Evolutionary conservation across 1,139 yeast species (phyloP).

Genomic region (Pneumocystis murina): DNA sequence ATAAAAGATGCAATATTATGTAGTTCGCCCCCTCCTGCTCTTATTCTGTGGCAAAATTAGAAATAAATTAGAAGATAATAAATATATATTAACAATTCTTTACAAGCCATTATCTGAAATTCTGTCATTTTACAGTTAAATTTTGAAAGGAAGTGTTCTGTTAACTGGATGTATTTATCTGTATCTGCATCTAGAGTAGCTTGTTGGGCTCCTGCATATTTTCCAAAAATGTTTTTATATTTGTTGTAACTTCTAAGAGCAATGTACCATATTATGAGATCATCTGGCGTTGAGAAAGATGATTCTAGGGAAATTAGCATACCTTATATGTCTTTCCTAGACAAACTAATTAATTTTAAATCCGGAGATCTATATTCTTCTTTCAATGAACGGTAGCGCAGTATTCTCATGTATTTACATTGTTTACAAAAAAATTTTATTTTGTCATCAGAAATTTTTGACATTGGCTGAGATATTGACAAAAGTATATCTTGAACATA

Average conservation of each 20-base stretch:
- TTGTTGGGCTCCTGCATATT: slow-evolving; percentile 11
- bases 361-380: slow-evolving; percentile 16
- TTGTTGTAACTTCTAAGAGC: slow-evolving; percentile 4
- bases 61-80: neutral
- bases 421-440: slow-evolving; percentile 48
- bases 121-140: slow-evolving; percentile 10
- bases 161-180: slow-evolving; percentile 11
- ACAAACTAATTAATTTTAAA: slow-evolving; percentile 16
- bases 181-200: slow-evolving; percentile 8
- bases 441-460: slow-evolving; percentile 27
- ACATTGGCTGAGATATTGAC: slow-evolving; percentile 19
- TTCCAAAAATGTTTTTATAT: neutral
- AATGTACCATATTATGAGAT: slow-evolving; percentile 9
- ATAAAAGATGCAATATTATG: slow-evolving; percentile 40
- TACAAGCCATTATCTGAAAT: neutral
- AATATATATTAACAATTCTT: neutral
- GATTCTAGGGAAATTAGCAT: slow-evolving; percentile 11
- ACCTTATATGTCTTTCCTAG: neutral
- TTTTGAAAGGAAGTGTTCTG: slow-evolving; percentile 9
- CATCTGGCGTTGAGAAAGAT: slow-evolving; percentile 5
- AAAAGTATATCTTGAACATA: slow-evolving; percentile 24
- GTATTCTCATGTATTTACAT: slow-evolving; percentile 28
- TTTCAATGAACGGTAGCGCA: slow-evolving; percentile 18
- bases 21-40: slow-evolving; percentile 31
- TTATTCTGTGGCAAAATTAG: slow-evolving; percentile 11